phyloP scores from a whole-genome alignment of 371 early-diverging fungal genomes.

The Mortierella sp. region DNA sequence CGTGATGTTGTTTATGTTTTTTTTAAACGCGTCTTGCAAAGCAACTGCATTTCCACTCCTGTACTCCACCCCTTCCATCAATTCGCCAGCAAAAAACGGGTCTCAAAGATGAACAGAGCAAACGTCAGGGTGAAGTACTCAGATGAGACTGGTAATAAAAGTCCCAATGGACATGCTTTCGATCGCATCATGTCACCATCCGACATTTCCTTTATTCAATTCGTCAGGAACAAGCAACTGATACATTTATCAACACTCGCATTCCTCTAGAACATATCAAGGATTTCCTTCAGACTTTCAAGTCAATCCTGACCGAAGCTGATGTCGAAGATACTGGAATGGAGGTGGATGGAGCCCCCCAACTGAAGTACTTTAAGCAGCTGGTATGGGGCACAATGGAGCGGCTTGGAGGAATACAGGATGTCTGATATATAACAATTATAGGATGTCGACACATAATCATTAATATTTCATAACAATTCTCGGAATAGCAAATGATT shows the following conservation, averaged over 20 bases:
- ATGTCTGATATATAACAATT: not conserved
- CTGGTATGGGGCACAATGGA: conserved; percentile 33
- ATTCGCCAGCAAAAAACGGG: conserved; percentile 2
- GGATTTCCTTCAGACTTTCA: conserved; percentile 55
- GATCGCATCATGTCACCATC: not conserved
- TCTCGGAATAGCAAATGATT: conserved; percentile 65
- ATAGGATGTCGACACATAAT: not conserved
- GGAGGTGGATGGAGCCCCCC: conserved; percentile 60
- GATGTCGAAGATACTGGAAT: conserved; percentile 60
- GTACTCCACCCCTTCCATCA: conserved; percentile 12
- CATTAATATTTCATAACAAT: not conserved
- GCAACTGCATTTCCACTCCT: not conserved
- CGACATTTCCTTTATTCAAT: not conserved
- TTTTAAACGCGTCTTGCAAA: conserved; percentile 5
- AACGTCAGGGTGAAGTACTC: conserved; percentile 47
- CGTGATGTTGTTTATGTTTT: conserved; percentile 45
- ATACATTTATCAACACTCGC: not conserved
- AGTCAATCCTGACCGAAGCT: conserved; percentile 60
- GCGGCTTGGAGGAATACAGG: not conserved
- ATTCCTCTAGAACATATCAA: conserved; percentile 46
- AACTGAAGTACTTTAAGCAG: conserved; percentile 59
- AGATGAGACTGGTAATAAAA: conserved; percentile 48
- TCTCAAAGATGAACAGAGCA: conserved; percentile 37
- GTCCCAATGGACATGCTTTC: not conserved
- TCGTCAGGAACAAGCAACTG: not conserved